Evolutionary conservation across 179 eudicot species (phyloP).

Genomic region (Beta corolliflora): DNA sequence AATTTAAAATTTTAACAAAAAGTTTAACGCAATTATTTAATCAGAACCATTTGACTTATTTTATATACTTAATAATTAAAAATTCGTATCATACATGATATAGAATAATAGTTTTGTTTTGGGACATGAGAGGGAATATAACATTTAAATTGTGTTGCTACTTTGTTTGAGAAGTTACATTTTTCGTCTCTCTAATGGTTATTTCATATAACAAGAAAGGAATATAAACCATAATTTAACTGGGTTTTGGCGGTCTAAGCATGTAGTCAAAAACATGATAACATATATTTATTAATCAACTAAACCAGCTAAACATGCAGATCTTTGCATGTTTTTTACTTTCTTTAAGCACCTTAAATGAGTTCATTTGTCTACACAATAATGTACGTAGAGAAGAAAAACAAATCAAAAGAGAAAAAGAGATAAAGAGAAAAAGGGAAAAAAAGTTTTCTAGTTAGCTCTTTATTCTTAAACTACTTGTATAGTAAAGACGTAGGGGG

Average conservation of each 20-base stretch:
- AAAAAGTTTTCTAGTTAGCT: constrained; percentile 35
- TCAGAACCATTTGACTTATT: no score
- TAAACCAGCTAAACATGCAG: constrained; percentile 1
- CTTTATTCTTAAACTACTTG: constrained; percentile 37
- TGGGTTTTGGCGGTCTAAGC: no score
- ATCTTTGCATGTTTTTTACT: background rate
- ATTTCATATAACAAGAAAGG: no score
- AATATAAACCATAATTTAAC: no score
- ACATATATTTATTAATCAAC: no score
- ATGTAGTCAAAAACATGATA: background rate
- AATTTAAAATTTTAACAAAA: no score
- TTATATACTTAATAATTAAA: no score
- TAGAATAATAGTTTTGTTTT: background rate
- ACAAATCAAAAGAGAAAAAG: constrained; percentile 38
- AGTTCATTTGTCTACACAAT: constrained; percentile 10
- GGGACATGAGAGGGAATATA: background rate
- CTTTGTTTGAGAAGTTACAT: background rate
- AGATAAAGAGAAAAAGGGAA: constrained; percentile 42
- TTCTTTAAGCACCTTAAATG: background rate
- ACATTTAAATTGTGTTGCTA: background rate
- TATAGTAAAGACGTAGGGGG: constrained; percentile 21
- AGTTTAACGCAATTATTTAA: no score
- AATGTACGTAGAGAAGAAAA: constrained; percentile 23
- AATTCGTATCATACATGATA: no score
- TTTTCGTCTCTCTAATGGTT: background rate